These are phyloP conservation scores for Mucor sp. DNA, from an alignment of 371 early-diverging fungal species.

Conservation along the genomic window DNA sequence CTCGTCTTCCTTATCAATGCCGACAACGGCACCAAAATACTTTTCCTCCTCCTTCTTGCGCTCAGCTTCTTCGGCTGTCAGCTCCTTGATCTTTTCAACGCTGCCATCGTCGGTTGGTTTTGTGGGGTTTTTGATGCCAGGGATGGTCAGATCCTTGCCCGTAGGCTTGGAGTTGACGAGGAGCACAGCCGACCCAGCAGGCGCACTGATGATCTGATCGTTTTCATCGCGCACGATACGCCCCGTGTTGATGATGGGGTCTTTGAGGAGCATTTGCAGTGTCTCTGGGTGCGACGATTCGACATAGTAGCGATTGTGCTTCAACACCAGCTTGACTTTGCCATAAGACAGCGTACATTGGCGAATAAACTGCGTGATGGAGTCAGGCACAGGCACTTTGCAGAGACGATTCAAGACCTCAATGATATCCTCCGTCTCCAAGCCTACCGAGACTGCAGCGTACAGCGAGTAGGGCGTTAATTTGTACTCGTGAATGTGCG, in stretches of 20 bases:
- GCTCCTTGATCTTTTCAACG: conserved; percentile 21
- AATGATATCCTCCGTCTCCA: conserved; percentile 96
- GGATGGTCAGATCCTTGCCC: conserved; percentile 63
- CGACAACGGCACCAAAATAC: conserved; percentile 61
- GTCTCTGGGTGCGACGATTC: conserved; percentile 90
- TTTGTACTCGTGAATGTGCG: conserved; percentile 97
- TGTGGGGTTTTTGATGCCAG: conserved; percentile 51
- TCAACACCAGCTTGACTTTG: conserved; percentile 97
- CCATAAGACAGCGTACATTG: conserved; percentile 95
- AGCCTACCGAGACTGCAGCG: conserved; percentile 99
- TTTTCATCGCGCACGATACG: conserved; percentile 61
- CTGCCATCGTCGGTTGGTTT: conserved; percentile 29
- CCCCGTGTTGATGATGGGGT: conserved; percentile 74
- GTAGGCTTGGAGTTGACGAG: conserved; percentile 53
- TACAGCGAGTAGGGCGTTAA: conserved; percentile 98
- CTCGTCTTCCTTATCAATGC: conserved; percentile 67
- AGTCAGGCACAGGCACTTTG: conserved; percentile 87
- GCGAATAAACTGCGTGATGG: conserved; percentile 86
- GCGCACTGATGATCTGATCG: conserved; percentile 38
- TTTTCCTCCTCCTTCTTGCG: conserved; percentile 52
- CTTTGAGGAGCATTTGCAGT: conserved; percentile 83
- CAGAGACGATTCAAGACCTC: conserved; percentile 91
- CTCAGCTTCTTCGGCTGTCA: conserved; percentile 32
- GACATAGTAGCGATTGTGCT: conserved; percentile 93
- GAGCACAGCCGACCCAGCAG: conserved; percentile 27